These are phyloP conservation scores for Xylaria sp. DNA, from an alignment of 2,329 filamentous ascomycete species.

Conservation along the genomic window DNA sequence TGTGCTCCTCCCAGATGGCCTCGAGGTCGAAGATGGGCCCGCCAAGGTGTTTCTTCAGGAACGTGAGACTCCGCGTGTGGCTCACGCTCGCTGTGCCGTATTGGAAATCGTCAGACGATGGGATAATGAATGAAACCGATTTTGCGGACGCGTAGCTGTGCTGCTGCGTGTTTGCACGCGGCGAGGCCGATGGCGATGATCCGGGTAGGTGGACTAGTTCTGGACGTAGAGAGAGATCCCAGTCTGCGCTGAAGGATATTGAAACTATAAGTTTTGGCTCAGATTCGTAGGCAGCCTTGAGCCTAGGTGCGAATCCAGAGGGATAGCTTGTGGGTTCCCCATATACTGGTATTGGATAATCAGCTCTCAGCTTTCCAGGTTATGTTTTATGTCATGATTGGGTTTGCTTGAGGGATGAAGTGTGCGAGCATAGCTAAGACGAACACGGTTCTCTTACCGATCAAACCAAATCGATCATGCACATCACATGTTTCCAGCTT, in stretches of 20 bases:
- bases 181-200: conserved; percentile 2
- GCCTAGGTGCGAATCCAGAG: conserved; percentile 24
- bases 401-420: not conserved
- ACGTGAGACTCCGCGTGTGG: conserved; percentile 72
- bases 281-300: conserved; percentile 36
- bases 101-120: conserved; percentile 59
- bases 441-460: not conserved
- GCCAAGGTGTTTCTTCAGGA: conserved; percentile 69
- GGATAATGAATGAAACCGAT: conserved; percentile 47
- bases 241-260: conserved; percentile 47
- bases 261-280: conserved; percentile 45
- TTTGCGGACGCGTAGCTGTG: conserved; percentile 28
- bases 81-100: conserved; percentile 66
- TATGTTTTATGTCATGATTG: not conserved
- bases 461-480: not conserved
- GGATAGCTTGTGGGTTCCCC: conserved; percentile 41
- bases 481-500: conserved; percentile 48
- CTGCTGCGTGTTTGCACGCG: conserved; percentile 6
- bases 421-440: not conserved
- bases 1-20: conserved; percentile 82
- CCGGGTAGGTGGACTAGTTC: conserved; percentile 47
- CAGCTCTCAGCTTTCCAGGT: not conserved
- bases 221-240: conserved; percentile 41
- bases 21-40: conserved; percentile 80
- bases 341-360: conserved; percentile 32